Evolutionary conservation across 805 yeast species (phyloP).

Genomic region (Jamesozyma piceae): DNA sequence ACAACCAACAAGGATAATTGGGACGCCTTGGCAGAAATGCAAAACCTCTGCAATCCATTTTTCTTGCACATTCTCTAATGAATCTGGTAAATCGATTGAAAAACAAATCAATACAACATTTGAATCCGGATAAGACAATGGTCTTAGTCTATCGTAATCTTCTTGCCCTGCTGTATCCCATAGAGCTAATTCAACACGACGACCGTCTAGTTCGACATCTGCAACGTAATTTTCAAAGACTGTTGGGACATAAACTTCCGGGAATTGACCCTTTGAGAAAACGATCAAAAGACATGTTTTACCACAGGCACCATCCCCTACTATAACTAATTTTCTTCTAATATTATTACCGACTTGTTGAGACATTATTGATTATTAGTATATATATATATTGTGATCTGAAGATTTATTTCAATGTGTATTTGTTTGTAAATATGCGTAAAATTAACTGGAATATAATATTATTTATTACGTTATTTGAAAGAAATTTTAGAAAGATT

Average conservation of each 20-base stretch:
- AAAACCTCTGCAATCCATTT: constrained; percentile 91
- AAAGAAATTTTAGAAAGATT: no score
- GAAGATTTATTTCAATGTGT: neutral
- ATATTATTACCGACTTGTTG: constrained; percentile 29
- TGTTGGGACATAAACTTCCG: constrained; percentile 89
- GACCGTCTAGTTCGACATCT: constrained; percentile 84
- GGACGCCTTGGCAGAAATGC: constrained; percentile 90
- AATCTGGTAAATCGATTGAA: constrained; percentile 83
- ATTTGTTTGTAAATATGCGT: neutral
- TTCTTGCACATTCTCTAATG: constrained; percentile 85
- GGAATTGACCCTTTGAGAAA: constrained; percentile 81
- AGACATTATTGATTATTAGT: constrained; percentile 15
- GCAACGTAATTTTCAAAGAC: constrained; percentile 96
- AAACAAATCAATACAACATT: constrained; percentile 86
- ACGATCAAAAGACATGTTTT: constrained; percentile 84
- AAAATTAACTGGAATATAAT: no score
- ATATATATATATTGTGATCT: neutral
- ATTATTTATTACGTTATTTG: no score
- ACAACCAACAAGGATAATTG: constrained; percentile 86
- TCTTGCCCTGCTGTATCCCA: constrained; percentile 99
- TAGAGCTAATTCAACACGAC: constrained; percentile 82
- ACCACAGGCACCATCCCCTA: constrained; percentile 97
- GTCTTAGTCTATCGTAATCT: constrained; percentile 89
- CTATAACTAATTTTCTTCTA: constrained; percentile 80
- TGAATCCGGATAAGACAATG: constrained; percentile 83